Conservation (phyloP, 768 basidiomycete species). For the Rhodocollybia butyracea region DNA sequence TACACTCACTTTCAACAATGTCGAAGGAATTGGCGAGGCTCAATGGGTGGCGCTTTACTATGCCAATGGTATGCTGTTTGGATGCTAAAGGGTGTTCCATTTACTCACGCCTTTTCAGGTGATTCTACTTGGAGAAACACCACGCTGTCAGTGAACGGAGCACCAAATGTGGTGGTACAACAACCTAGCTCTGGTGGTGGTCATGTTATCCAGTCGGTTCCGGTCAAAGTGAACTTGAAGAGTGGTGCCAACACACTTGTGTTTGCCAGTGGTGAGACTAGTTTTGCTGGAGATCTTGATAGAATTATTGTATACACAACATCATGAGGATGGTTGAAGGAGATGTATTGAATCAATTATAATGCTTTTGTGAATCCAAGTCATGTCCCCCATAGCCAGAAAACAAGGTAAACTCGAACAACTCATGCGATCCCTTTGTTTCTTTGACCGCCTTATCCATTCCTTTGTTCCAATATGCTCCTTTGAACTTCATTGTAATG, state of each 20-base stretch:
- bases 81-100: background rate
- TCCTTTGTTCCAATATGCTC: too few species aligned
- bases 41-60: constrained; percentile 65
- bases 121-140: constrained; percentile 59
- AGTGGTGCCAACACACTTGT: constrained; percentile 52
- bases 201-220: constrained; percentile 50
- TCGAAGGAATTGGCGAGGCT: constrained; percentile 48
- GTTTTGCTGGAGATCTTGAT: constrained; percentile 59
- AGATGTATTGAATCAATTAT: too few species aligned
- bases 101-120: constrained; percentile 20
- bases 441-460: too few species aligned
- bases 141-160: constrained; percentile 64
- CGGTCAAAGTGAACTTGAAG: constrained; percentile 47
- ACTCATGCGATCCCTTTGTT: too few species aligned
- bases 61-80: constrained; percentile 40
- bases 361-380: too few species aligned
- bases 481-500: too few species aligned
- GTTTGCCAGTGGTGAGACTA: constrained; percentile 45
- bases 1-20: constrained; percentile 50
- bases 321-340: too few species aligned
- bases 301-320: constrained; percentile 57
- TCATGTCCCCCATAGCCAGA: too few species aligned
- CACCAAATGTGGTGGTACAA: constrained; percentile 46
- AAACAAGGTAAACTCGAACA: too few species aligned
- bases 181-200: constrained; percentile 59